Evolutionary conservation across 176 grass and related monocot species (phyloP).

Genomic region (Oryza meridionalis): DNA sequence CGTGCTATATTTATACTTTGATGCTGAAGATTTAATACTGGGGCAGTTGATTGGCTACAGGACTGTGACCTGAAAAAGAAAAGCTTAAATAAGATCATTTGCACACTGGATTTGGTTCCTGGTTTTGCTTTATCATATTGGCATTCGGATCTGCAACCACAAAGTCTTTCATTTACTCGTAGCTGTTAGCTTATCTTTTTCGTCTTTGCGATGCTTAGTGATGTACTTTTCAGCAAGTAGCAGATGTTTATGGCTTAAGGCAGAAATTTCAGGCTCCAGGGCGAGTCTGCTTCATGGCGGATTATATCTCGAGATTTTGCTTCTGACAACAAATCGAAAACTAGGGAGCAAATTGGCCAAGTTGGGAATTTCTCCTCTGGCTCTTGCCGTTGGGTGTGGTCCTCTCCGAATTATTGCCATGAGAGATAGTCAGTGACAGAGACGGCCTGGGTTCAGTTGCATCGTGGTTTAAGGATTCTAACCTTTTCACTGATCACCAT

Average conservation of each 20-base stretch:
- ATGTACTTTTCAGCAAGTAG: conserved; percentile 19
- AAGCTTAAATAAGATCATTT: background rate
- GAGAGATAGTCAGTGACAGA: background rate
- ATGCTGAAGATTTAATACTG: conserved; percentile 6
- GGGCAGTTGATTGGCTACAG: conserved; percentile 16
- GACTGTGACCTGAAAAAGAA: conserved; percentile 23
- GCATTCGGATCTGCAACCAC: conserved; percentile 6
- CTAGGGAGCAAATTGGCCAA: conserved; percentile 33
- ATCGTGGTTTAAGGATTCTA: conserved; percentile 16
- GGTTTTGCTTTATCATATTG: conserved; percentile 44
- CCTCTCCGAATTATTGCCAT: conserved; percentile 25
- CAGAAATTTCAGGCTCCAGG: background rate
- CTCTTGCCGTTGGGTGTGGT: conserved; percentile 33
- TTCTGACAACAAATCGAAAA: background rate
- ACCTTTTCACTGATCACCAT: conserved; percentile 1
- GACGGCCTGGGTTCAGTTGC: conserved; percentile 4
- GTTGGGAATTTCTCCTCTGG: conserved; percentile 25
- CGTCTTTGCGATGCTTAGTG: conserved; percentile 27
- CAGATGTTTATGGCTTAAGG: background rate
- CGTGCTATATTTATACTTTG: background rate
- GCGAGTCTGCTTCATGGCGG: background rate
- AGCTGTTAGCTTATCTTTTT: conserved; percentile 34
- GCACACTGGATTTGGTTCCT: conserved; percentile 48
- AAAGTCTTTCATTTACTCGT: conserved; percentile 7
- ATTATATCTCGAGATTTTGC: conserved; percentile 8